Percentiles rank a stretch among this genome's conserved stretches.
Evolutionary conservation across 768 basidiomycete genomes (phyloP).

Genomic region (Hysterangium stoloniferum): DNA sequence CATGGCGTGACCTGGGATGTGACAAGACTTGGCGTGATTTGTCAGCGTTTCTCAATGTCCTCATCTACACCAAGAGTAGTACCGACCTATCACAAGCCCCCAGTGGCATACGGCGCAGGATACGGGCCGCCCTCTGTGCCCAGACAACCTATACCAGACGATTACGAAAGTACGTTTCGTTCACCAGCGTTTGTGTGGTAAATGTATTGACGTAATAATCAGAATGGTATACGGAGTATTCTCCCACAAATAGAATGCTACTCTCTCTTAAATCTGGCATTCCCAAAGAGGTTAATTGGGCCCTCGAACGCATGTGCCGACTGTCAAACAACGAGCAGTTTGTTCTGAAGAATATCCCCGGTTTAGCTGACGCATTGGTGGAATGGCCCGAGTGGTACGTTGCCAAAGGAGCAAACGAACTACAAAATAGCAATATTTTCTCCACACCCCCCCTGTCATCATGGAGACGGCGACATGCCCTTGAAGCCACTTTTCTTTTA

Average conservation of each 20-base stretch:
- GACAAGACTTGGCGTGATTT: no score
- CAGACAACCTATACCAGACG: slow-evolving; percentile 7
- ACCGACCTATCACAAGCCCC: background rate
- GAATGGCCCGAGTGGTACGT: slow-evolving; percentile 87
- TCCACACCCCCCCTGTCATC: slow-evolving; percentile 42
- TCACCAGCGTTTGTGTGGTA: background rate
- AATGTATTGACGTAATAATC: background rate
- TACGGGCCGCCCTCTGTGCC: background rate
- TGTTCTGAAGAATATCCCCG: slow-evolving; percentile 61
- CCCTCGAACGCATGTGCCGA: slow-evolving; percentile 77
- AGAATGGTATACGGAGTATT: slow-evolving; percentile 85
- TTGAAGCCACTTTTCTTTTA: slow-evolving; percentile 78
- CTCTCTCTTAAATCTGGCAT: slow-evolving; percentile 83
- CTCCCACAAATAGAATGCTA: slow-evolving; percentile 81
- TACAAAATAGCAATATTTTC: slow-evolving; percentile 37
- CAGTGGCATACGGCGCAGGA: background rate
- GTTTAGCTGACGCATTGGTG: slow-evolving; percentile 75
- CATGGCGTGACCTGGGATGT: no score
- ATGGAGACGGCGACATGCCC: slow-evolving; percentile 62
- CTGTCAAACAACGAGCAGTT: slow-evolving; percentile 77
- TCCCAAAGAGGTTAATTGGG: slow-evolving; percentile 78
- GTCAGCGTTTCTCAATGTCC: no score
- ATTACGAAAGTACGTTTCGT: slow-evolving; percentile 8
- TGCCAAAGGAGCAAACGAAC: slow-evolving; percentile 45
- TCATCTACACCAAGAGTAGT: background rate